phyloP scores from a whole-genome alignment of 2,329 filamentous ascomycete genomes.

The Ophiostoma himal-ulmi region DNA sequence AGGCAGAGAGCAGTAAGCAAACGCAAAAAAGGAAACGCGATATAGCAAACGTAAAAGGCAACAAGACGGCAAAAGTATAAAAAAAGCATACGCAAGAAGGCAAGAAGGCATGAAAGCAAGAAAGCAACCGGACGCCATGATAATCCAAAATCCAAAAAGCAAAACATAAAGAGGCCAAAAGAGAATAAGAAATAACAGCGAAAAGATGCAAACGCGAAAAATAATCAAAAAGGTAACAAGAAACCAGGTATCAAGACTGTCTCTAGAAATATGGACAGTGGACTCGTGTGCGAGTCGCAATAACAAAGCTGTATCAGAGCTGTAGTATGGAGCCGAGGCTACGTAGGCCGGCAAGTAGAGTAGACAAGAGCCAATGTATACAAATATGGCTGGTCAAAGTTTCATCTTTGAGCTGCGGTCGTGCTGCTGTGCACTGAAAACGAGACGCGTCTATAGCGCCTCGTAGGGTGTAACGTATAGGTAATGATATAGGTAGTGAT shows the following conservation, averaged over 20 bases:
- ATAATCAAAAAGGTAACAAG: not conserved
- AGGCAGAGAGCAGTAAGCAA: not conserved
- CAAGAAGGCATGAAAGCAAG: not conserved
- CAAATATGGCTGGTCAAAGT: not conserved
- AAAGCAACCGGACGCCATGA: constrained; percentile 7
- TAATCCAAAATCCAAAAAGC: not conserved
- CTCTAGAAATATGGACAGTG: constrained; percentile 12
- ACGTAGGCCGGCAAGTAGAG: not conserved
- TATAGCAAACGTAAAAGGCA: not conserved
- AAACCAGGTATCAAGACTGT: constrained; percentile 15
- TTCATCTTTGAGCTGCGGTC: not conserved
- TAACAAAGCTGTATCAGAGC: constrained; percentile 1
- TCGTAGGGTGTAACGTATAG: not conserved
- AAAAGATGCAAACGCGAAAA: not conserved
- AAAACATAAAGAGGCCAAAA: not conserved
- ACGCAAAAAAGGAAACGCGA: not conserved
- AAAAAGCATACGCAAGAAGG: not conserved
- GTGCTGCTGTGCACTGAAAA: too few relatives aligned
- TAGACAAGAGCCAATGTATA: not conserved
- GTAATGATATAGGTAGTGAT: not conserved
- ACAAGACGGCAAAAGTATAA: not conserved
- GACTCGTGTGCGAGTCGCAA: not conserved
- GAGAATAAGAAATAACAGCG: not conserved
- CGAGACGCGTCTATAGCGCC: not conserved
- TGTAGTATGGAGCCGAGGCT: not conserved